phyloP scores from a whole-genome alignment of 495 filamentous ascomycete species.

The Penicillium robsamsonii region DNA sequence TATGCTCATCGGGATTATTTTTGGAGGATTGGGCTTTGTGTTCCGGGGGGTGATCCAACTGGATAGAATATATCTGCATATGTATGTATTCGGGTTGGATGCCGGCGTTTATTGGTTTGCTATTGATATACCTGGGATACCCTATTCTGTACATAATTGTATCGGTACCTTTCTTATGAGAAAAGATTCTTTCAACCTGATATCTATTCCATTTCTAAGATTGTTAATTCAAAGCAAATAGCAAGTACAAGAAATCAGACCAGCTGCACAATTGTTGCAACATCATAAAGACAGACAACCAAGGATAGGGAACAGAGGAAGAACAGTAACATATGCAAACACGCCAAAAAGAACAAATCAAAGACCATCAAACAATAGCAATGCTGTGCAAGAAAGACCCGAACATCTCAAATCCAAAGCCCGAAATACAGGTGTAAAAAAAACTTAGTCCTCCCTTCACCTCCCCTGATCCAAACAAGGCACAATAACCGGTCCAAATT shows the following conservation, averaged over 20 bases:
- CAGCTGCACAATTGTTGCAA: not conserved
- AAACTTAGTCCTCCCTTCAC: slow-evolving; percentile 10
- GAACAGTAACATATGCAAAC: not conserved
- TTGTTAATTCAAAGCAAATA: not conserved
- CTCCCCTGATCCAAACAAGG: slow-evolving; percentile 84
- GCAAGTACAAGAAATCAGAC: not conserved
- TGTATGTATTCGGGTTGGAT: not conserved
- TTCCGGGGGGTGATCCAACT: slow-evolving; percentile 75
- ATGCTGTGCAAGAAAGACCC: slow-evolving; percentile 1
- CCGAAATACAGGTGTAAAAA: not conserved
- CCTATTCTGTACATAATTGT: not conserved
- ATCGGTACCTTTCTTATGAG: too few species aligned
- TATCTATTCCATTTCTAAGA: not conserved
- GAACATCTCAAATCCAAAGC: not conserved
- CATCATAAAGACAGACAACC: not conserved
- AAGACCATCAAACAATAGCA: not conserved
- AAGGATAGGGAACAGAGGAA: not conserved
- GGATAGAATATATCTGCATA: slow-evolving; percentile 5
- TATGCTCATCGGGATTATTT: slow-evolving; percentile 97
- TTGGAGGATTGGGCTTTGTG: slow-evolving; percentile 84
- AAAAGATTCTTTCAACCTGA: not conserved
- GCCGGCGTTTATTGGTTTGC: not conserved
- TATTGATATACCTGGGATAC: not conserved
- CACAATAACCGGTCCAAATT: slow-evolving; percentile 96
- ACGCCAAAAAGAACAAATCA: not conserved